These are phyloP conservation scores for Xylaria sp. DNA, from an alignment of 2,329 filamentous ascomycete species.

Conservation along the genomic window DNA sequence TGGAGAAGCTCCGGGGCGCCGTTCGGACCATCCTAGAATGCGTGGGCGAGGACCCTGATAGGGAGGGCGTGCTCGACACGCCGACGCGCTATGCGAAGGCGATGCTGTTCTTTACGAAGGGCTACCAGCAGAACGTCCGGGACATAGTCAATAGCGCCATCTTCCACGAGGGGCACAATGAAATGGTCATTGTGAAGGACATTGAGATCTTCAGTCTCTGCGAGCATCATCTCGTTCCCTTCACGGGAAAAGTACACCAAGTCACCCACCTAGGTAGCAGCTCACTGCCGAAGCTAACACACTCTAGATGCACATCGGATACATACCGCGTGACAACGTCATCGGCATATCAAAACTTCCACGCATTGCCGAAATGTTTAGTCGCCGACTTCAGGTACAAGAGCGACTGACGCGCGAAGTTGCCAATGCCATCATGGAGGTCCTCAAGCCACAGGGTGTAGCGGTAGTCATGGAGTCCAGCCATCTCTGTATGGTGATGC, in stretches of 20 bases:
- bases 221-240: constrained; percentile 97
- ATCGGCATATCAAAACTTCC: constrained; percentile 96
- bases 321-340: constrained; percentile 88
- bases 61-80: constrained; percentile 72
- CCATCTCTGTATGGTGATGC: constrained; percentile 99
- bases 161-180: constrained; percentile 96
- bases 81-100: constrained; percentile 94
- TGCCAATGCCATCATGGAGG: constrained; percentile 90
- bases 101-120: constrained; percentile 94
- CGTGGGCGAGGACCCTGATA: constrained; percentile 73
- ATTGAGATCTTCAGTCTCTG: constrained; percentile 95
- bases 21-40: constrained; percentile 75
- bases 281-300: constrained; percentile 10
- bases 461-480: constrained; percentile 97
- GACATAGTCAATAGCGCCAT: constrained; percentile 94
- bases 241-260: constrained; percentile 84
- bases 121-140: constrained; percentile 92
- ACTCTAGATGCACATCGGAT: constrained; percentile 94
- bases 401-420: constrained; percentile 97
- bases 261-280: neutral
- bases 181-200: constrained; percentile 97
- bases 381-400: constrained; percentile 91
- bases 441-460: constrained; percentile 92
- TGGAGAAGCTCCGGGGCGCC: constrained; percentile 69
- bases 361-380: constrained; percentile 97